Conservation (phyloP, 306 rosid species). For the Benincasa hispida region DNA sequence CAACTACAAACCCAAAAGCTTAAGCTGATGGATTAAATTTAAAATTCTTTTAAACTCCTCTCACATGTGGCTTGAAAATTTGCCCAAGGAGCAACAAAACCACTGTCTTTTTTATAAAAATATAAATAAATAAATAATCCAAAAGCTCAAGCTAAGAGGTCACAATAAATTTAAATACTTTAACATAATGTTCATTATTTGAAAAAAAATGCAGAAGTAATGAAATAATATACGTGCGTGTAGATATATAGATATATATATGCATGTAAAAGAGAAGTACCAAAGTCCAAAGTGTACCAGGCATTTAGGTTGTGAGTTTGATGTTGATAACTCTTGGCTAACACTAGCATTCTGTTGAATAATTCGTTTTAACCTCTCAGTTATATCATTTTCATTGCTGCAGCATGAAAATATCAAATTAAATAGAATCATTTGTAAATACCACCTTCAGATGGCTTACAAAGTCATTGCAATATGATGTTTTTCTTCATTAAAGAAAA, state of each 20-base stretch:
- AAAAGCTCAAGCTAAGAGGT: background rate
- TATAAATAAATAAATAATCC: background rate
- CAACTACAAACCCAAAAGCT: background rate
- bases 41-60: background rate
- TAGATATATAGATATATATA: background rate
- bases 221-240: background rate
- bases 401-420: constrained; percentile 18
- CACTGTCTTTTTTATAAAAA: background rate
- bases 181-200: background rate
- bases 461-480: background rate
- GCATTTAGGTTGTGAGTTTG: constrained; percentile 27
- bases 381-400: constrained; percentile 94
- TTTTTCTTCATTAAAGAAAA: background rate
- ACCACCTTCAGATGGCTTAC: background rate
- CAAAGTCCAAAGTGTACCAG: constrained; percentile 33
- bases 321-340: constrained; percentile 33
- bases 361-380: constrained; percentile 63
- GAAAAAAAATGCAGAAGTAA: background rate
- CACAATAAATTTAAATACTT: background rate
- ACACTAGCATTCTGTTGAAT: constrained; percentile 49
- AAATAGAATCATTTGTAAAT: constrained; percentile 8
- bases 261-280: background rate
- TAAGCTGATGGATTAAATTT: background rate
- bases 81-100: background rate
- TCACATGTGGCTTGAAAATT: background rate